Conservation (phyloP, 495 filamentous ascomycete genomes). For the Talaromyces nanjingensis region DNA sequence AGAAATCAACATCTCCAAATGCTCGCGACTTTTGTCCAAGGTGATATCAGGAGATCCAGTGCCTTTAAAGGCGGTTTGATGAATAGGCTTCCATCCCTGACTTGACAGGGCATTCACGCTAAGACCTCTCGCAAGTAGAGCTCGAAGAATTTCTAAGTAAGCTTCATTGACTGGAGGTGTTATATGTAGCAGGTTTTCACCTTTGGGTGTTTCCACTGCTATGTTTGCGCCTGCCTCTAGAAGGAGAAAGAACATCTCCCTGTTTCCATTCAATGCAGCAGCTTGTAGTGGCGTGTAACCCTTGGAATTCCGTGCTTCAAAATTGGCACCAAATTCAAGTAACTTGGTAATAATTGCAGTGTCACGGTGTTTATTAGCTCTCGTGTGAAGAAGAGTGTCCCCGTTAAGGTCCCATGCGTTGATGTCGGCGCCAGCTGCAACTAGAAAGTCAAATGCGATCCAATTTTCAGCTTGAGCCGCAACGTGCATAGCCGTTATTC, state of each 20-base stretch:
- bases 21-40: conserved; percentile 17
- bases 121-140: conserved; percentile 12
- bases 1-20: conserved; percentile 19
- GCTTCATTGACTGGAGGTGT: conserved; percentile 19
- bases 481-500: conserved; percentile 22
- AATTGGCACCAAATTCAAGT: conserved; percentile 24
- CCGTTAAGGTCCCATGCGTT: conserved; percentile 25
- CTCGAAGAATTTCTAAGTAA: conserved; percentile 23
- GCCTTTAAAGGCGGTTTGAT: conserved; percentile 19
- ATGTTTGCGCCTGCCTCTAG: conserved; percentile 22
- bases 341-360: conserved; percentile 17
- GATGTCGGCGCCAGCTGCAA: conserved; percentile 27
- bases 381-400: conserved; percentile 23
- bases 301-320: conserved; percentile 24
- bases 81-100: conserved; percentile 24
- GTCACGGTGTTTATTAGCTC: conserved; percentile 12
- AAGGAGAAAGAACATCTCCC: conserved; percentile 20
- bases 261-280: conserved; percentile 25
- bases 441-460: conserved; percentile 25
- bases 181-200: conserved; percentile 24
- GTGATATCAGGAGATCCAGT: conserved; percentile 13
- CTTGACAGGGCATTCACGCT: conserved; percentile 15
- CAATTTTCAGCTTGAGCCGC: conserved; percentile 21
- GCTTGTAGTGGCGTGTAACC: conserved; percentile 27
- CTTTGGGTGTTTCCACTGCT: conserved; percentile 20